Conservation (phyloP, 495 filamentous ascomycete genomes). For the Xylaria castorea region DNA sequence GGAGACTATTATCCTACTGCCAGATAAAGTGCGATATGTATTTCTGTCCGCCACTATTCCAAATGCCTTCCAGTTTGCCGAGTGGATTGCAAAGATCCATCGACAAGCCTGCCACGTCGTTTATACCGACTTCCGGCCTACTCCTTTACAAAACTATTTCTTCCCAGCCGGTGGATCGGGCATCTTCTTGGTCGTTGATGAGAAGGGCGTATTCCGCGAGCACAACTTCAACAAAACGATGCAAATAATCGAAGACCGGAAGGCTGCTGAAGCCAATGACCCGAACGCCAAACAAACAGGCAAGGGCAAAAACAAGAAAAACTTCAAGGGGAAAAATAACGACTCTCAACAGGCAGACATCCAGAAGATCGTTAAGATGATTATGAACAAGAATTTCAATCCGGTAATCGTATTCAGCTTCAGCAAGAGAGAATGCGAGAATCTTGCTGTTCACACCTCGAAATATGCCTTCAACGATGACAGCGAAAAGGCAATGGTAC, state of each 20-base stretch:
- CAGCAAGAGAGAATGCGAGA: conserved; percentile 95
- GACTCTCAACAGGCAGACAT: conserved; percentile 75
- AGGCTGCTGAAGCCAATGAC: conserved; percentile 83
- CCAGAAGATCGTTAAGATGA: conserved; percentile 97
- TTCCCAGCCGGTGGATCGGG: conserved; percentile 93
- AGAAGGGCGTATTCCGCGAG: conserved; percentile 93
- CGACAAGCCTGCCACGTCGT: conserved; percentile 97
- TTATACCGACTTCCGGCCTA: conserved; percentile 97
- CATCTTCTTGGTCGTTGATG: conserved; percentile 93
- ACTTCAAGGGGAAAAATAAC: conserved; percentile 82
- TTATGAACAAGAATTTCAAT: conserved; percentile 93
- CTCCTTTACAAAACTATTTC: conserved; percentile 95
- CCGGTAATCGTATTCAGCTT: conserved; percentile 99
- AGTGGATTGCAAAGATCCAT: conserved; percentile 98
- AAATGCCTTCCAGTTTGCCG: conserved; percentile 98
- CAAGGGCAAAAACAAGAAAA: conserved; percentile 86
- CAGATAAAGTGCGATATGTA: conserved; percentile 97
- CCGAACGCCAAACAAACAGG: conserved; percentile 79
- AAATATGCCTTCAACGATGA: conserved; percentile 94
- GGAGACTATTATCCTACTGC: conserved; percentile 95
- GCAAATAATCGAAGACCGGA: conserved; percentile 83
- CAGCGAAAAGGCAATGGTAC: conserved; percentile 94
- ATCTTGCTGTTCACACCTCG: conserved; percentile 81
- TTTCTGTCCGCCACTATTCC: conserved; percentile 99
- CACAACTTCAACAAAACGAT: conserved; percentile 97